Base-by-base conservation (phyloP, 1,284 basidiomycete species). In the Apiotrichum laibachii region DNA sequence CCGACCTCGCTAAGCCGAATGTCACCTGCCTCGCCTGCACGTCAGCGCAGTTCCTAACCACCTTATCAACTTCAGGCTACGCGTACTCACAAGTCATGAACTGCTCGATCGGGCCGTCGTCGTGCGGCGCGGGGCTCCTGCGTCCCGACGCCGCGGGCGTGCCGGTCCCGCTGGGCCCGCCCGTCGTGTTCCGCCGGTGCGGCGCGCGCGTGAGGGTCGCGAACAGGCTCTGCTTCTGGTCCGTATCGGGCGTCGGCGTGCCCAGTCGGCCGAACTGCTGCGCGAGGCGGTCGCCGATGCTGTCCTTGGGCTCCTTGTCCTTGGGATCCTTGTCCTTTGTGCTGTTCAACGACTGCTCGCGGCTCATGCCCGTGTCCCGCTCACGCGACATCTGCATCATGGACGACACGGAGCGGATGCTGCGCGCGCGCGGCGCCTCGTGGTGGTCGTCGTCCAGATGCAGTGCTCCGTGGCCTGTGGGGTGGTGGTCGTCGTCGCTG, bases 1-100 rank as follows among this genome's bases (percentile, higher is more conserved):
- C 82, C 84, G 2, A 92, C 85, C 68, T 93, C 91, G 0, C 85
- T 84, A 22, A 92, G 77, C 54, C 81, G 83, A 57, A 92, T 77
- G 65, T 92, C 90, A 56, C 87, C 88, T 50, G 84, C 81, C 2
- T 82, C 80, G 63, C 86, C 87, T 62, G 53, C 18, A 47, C 43
- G 26, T 47, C 26, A 47, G 46, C 53, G 11, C 43, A 22, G 16
- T 10, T 12, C 21, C n/a, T 39, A 53, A 26, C n/a, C 3, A 31
- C 26, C 26, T 31, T 7, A 31, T 21, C 42, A 12, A 13, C 15
- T 42, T 11, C 37, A 39, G 16, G 37, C 5, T 16, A 39, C 9
- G 5, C 22, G 26, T 31, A 67, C 72, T 65, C 53, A 72, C 76
- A 74, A n/a, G 67, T 72, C 72, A 78, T 70, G 64, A 77, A 77